Evolutionary conservation across 1,139 yeast genomes (phyloP), one percentile per base, ranked within the genome.

Genomic region (Zygoascus sp.): DNA sequence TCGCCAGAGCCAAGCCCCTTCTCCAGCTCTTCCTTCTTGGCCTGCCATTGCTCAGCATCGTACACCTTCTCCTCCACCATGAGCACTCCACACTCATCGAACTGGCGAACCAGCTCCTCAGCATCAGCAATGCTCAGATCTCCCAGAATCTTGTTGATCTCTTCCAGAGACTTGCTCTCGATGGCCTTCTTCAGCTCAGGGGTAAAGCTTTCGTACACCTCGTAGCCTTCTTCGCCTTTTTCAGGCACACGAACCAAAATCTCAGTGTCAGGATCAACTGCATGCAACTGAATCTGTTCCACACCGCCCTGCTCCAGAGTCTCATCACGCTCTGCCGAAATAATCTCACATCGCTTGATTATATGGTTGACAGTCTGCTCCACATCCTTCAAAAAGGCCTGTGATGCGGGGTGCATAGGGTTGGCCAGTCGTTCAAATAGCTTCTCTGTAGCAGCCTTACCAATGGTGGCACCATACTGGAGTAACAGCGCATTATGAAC

Each of bases 211-310:
- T 75, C 70, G 59, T 77, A 80, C 48, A 79, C 79, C 35, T 65
- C 66, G 1, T 73, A 61, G 42, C 80, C 85, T 46, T 73, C 72
- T 6, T 58, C 60, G 16, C 69, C 69, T 36, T 69, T 70, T 3
- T 72, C 69, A 2, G 98, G 98, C 16, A 89, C 70, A 48, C 74
- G 76, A 15, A 92, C 90, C 45, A 79, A 73, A 43, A 92, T 73
- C 64, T 85, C 82, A 1, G 92, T 78, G 51, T 80, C 77, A 30
- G 94, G 96, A 66, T 92, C 97, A 46, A 90, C 77, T 0, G 96
- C 81, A 59, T 87, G 85, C 59, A 92, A 72, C 66, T 92, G 97
- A 55, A 92, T 89, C 54, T 81, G 79, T 46, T 85, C 94, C 54
- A 81, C 92, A 21, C 79, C 87, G 44, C 77, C 86, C 27, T 63